Evolutionary conservation across 305 asterid genomes (phyloP), one percentile per base, ranked within the genome.

Genomic region (Solanum hybrid): DNA sequence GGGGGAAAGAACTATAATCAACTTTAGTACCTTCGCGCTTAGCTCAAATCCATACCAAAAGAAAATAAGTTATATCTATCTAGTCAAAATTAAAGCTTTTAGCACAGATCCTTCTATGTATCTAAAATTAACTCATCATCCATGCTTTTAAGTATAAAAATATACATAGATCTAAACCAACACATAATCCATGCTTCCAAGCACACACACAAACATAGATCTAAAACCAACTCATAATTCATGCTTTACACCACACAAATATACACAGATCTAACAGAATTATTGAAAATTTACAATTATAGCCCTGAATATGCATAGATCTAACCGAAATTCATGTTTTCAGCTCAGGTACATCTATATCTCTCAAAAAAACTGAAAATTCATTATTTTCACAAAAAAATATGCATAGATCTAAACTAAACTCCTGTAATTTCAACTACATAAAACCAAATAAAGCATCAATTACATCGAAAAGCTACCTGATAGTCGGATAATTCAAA

Each of bases 401-500:
- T 12, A n/a, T 29, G 67, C 89, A 31, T 7, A 89, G 90, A 91
- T 91, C 89, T 74, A 76, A 3, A 35, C 18, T 13, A 89, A 39
- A 80, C 2, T 11, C 86, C 4, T 1, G 31, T 36, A n/a, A 79
- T 4, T 2, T 78, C 6, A 36, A 10, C 51, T 34, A 78, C 10
- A 78, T 40, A 79, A 36, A 64, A 86, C 2, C 57, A 85, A 86
- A 78, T 37, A 9, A 88, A 83, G 42, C 67, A 36, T 22, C 75
- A 84, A 75, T 18, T 40, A 10, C 12, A 36, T 16, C 5, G 2
- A 67, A 61, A 67, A 67, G 16, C 16, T 67, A 67, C 75, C 94
- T 11, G 71, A 33, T 69, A 86, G 51, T 31, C 88, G 91, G 90
- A 92, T 83, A 87, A 28, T 89, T 36, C 92, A 83, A 74, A 36